Conservation (phyloP, 78 protist genomes). For the Speleostelium caveatum region DNA sequence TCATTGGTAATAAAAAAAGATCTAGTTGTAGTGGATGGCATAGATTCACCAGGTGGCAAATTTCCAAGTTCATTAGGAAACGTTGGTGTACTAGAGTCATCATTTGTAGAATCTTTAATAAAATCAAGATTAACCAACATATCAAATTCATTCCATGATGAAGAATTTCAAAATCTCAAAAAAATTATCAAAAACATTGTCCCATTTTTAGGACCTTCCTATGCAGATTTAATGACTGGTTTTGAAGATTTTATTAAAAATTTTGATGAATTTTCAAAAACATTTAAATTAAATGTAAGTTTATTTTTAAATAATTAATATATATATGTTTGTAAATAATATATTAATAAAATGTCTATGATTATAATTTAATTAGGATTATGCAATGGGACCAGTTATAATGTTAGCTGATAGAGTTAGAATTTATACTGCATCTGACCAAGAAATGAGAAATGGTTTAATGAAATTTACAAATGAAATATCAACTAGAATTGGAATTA, state of each 20-base stretch:
- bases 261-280: neutral
- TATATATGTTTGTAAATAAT: too few species aligned
- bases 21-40: constrained; percentile 63
- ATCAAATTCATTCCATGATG: neutral
- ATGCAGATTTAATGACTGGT: neutral
- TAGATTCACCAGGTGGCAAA: constrained; percentile 85
- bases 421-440: constrained; percentile 44
- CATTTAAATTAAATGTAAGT: constrained; percentile 14
- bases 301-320: too few species aligned
- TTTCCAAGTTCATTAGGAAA: constrained; percentile 86
- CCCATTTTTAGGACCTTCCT: neutral
- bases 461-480: constrained; percentile 71
- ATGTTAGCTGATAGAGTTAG: constrained; percentile 48
- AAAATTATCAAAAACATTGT: neutral
- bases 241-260: neutral
- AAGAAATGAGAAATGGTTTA: constrained; percentile 54
- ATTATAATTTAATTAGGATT: neutral
- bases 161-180: neutral
- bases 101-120: constrained; percentile 16
- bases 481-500: constrained; percentile 17
- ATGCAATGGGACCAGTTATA: constrained; percentile 52
- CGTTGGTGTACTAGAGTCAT: constrained; percentile 82
- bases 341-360: neutral
- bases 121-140: neutral
- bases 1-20: constrained; percentile 3